Percentiles rank a stretch among this genome's conserved stretches.
These are phyloP conservation scores for Acanthamoeba healyi DNA, from an alignment of 208 protist species.

Conservation along the genomic window DNA sequence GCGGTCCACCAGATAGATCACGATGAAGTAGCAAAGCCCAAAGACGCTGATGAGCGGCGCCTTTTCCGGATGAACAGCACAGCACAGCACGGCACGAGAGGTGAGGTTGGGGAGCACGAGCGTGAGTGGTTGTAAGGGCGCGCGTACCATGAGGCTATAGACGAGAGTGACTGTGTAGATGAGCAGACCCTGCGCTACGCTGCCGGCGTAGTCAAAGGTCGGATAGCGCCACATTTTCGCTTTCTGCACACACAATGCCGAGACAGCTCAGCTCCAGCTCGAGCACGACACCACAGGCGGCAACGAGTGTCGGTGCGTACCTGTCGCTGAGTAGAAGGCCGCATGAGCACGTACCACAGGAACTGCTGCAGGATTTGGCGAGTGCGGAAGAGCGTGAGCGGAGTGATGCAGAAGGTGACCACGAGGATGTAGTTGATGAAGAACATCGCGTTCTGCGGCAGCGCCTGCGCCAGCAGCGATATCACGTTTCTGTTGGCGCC, in stretches of 20 bases:
- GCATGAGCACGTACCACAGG: slow-evolving; percentile 19
- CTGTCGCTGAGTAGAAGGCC: slow-evolving; percentile 9
- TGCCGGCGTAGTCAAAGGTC: slow-evolving; percentile 50
- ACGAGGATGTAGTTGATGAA: slow-evolving; percentile 70
- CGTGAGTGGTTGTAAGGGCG: not conserved
- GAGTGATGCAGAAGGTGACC: slow-evolving; percentile 25
- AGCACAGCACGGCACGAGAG: not conserved
- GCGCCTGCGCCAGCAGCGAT: slow-evolving; percentile 27
- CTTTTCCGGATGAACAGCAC: not conserved
- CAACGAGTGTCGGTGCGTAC: not conserved
- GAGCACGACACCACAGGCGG: no score
- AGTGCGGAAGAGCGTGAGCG: slow-evolving; percentile 56
- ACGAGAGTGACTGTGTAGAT: slow-evolving; percentile 38
- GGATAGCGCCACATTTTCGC: not conserved
- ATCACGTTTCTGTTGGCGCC: not conserved
- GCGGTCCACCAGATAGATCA: slow-evolving; percentile 27
- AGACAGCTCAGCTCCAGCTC: no score
- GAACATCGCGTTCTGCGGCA: slow-evolving; percentile 41
- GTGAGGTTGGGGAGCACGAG: no score
- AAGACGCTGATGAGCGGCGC: slow-evolving; percentile 59
- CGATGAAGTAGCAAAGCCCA: slow-evolving; percentile 23
- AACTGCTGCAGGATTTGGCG: slow-evolving; percentile 56
- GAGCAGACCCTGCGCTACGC: slow-evolving; percentile 12
- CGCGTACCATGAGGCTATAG: slow-evolving; percentile 63
- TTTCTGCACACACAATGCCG: not conserved